These are phyloP conservation scores for Suillus discolor DNA, from an alignment of 768 basidiomycete species.

Conservation along the genomic window DNA sequence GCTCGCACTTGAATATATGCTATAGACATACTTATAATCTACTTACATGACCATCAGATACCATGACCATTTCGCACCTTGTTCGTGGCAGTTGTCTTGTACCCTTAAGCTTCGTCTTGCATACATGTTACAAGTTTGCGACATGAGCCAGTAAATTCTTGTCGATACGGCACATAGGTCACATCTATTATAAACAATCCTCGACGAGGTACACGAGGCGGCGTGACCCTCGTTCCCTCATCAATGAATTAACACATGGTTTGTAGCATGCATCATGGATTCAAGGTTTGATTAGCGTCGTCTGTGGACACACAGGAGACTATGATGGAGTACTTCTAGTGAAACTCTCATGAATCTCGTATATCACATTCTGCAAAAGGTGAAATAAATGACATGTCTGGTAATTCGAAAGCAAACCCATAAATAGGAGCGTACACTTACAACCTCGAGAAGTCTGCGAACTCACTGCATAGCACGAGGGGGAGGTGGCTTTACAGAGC, in stretches of 20 bases:
- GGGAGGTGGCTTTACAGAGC: neutral
- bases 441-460: neutral
- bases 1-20: neutral
- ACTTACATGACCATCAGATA: too few relatives aligned
- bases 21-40: neutral
- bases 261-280: neutral
- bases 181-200: conserved; percentile 1
- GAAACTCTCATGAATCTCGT: neutral
- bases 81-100: too few relatives aligned
- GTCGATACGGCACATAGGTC: conserved; percentile 17
- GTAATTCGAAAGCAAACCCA: neutral
- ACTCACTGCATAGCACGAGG: neutral
- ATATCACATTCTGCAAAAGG: neutral
- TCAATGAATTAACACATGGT: conserved; percentile 1
- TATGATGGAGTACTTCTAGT: neutral
- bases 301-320: neutral
- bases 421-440: conserved; percentile 1
- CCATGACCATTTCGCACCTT: neutral
- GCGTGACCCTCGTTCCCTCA: neutral
- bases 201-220: neutral
- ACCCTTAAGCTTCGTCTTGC: too few relatives aligned
- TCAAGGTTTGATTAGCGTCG: neutral
- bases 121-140: conserved; percentile 35
- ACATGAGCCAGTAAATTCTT: conserved; percentile 41
- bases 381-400: neutral